phyloP scores from a whole-genome alignment of 1,284 basidiomycete species.

The Sporisorium iseilematis-ciliati region DNA sequence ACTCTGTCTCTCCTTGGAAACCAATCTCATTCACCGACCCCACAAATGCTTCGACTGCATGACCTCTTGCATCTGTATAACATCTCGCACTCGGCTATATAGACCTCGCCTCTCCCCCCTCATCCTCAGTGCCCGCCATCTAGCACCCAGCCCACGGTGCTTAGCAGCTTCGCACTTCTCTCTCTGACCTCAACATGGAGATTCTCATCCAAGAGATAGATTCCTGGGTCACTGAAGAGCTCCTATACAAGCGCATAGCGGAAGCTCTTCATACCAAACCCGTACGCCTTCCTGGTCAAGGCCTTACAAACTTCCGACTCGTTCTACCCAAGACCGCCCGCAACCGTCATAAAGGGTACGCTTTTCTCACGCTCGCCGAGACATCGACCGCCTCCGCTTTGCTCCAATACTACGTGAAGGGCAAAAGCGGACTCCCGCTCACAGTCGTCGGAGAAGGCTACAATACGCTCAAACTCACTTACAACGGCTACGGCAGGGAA shows the following conservation, averaged over 20 bases:
- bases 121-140: too few species aligned
- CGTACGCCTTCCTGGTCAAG: conserved; percentile 17
- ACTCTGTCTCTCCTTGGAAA: neutral
- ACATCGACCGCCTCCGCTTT: conserved; percentile 30
- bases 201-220: conserved; percentile 26
- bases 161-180: too few species aligned
- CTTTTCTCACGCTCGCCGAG: conserved; percentile 34
- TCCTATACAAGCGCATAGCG: conserved; percentile 33
- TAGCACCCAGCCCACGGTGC: too few species aligned
- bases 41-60: neutral
- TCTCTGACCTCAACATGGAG: conserved; percentile 16
- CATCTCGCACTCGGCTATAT: too few species aligned
- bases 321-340: conserved; percentile 6
- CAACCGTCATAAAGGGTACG: conserved; percentile 21
- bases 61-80: too few species aligned
- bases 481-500: conserved; percentile 23
- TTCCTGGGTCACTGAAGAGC: conserved; percentile 33
- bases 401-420: conserved; percentile 15
- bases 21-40: neutral
- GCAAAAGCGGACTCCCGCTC: conserved; percentile 9
- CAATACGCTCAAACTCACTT: conserved; percentile 24
- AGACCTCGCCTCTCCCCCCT: neutral
- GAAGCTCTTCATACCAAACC: conserved; percentile 28
- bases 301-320: conserved; percentile 29
- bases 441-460: conserved; percentile 6